These are phyloP conservation scores for Spirogloea muscicola DNA, from an alignment of 139 green algal genomes.

Conservation along the genomic window DNA sequence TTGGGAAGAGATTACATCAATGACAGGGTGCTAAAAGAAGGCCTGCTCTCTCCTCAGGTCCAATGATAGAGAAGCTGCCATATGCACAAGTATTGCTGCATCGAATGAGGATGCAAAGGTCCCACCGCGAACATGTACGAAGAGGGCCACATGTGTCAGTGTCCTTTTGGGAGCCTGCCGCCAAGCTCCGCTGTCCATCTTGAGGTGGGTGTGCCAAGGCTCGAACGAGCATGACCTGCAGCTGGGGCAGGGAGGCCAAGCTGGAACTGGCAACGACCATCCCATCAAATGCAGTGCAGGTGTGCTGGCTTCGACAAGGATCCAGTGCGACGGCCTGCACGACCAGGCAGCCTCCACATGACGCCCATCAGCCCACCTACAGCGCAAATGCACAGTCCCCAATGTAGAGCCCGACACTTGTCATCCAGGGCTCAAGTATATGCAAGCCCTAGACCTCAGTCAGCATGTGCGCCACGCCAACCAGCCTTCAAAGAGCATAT, in stretches of 20 bases:
- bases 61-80: too few relatives aligned
- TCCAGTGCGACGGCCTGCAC: background rate
- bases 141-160: too few relatives aligned
- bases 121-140: too few relatives aligned
- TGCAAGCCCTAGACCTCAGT: background rate
- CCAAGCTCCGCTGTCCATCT: too few relatives aligned
- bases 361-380: background rate
- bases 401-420: background rate
- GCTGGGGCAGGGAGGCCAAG: background rate
- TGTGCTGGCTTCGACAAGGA: background rate
- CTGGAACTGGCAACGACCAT: conserved; percentile 1
- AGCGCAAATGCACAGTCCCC: background rate
- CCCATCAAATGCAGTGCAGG: conserved; percentile 8
- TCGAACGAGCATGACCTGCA: too few relatives aligned
- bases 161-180: too few relatives aligned
- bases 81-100: too few relatives aligned
- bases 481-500: background rate
- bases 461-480: background rate
- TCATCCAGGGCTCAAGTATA: background rate
- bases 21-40: too few relatives aligned
- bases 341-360: background rate
- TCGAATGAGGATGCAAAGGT: too few relatives aligned
- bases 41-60: too few relatives aligned
- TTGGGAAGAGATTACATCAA: too few relatives aligned
- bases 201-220: too few relatives aligned